These are phyloP conservation scores for Fusarium dlaminii DNA, from an alignment of 2,329 filamentous ascomycete species.

Conservation along the genomic window DNA sequence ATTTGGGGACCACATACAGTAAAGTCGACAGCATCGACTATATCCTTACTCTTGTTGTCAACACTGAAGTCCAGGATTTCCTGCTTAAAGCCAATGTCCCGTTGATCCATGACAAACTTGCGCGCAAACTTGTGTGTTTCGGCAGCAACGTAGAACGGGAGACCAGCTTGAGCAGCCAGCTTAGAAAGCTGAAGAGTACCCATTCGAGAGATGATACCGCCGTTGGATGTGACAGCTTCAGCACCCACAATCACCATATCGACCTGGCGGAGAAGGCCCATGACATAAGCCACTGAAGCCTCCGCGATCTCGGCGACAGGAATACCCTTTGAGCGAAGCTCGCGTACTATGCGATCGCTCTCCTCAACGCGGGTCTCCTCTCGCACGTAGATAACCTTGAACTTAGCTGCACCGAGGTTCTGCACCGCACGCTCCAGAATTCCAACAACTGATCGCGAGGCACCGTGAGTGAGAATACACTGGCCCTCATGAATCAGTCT, in stretches of 20 bases:
- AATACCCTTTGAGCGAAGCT: constrained; percentile 77
- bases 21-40: constrained; percentile 72
- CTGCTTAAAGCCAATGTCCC: constrained; percentile 82
- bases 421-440: constrained; percentile 75
- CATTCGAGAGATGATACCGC: constrained; percentile 88
- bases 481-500: constrained; percentile 81
- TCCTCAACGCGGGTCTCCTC: constrained; percentile 66
- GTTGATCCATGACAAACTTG: constrained; percentile 83
- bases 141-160: constrained; percentile 88
- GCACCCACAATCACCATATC: constrained; percentile 73
- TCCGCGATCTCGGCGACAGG: constrained; percentile 73
- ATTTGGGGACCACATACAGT: constrained; percentile 61
- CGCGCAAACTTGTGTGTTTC: constrained; percentile 98
- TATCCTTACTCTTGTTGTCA: constrained; percentile 55
- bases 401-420: constrained; percentile 68
- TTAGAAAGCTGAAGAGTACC: constrained; percentile 88
- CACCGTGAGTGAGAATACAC: constrained; percentile 90
- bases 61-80: constrained; percentile 78
- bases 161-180: constrained; percentile 73
- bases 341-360: constrained; percentile 74
- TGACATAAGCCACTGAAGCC: constrained; percentile 79
- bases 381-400: constrained; percentile 84
- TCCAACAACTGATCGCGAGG: constrained; percentile 83
- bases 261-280: constrained; percentile 66
- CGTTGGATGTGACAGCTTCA: constrained; percentile 94